Conservation (phyloP, 208 protist species). For the Crithidia sp. region DNA sequence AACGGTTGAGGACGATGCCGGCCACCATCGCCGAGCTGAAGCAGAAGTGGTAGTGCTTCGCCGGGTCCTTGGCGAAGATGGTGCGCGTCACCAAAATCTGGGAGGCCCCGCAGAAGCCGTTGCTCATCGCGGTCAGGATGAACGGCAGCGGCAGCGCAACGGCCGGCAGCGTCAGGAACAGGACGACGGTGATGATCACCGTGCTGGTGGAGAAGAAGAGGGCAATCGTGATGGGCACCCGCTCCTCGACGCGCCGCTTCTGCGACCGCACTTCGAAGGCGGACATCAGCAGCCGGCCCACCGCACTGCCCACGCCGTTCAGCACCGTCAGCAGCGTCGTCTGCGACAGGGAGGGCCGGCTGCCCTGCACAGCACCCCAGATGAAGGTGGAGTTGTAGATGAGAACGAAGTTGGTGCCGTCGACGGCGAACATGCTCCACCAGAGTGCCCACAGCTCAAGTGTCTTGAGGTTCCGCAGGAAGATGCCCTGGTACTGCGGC, state of each 20-base stretch:
- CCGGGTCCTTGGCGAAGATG: conserved; percentile 67
- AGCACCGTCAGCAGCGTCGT: conserved; percentile 51
- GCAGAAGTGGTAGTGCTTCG: conserved; percentile 79
- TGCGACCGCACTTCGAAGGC: conserved; percentile 58
- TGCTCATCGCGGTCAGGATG: conserved; percentile 55
- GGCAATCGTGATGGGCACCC: conserved; percentile 53
- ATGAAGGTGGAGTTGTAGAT: conserved; percentile 61
- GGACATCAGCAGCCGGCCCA: conserved; percentile 50
- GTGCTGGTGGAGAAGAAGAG: conserved; percentile 42
- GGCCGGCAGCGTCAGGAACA: conserved; percentile 43
- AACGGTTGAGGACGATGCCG: conserved; percentile 54
- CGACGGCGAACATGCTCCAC: conserved; percentile 44
- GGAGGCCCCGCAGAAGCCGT: conserved; percentile 56
- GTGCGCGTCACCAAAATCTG: conserved; percentile 61
- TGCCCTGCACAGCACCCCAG: conserved; percentile 38
- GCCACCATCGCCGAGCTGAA: conserved; percentile 40
- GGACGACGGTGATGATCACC: conserved; percentile 45
- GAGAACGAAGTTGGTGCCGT: conserved; percentile 53
- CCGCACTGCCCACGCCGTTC: conserved; percentile 55
- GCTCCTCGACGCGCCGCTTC: conserved; percentile 43
- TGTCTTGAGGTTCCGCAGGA: conserved; percentile 42
- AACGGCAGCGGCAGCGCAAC: conserved; percentile 50
- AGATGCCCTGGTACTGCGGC: conserved; percentile 60
- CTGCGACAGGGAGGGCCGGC: conserved; percentile 22
- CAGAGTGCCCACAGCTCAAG: conserved; percentile 46